Conservation (phyloP, 306 rosid genomes). For the Sophora flavescens region DNA sequence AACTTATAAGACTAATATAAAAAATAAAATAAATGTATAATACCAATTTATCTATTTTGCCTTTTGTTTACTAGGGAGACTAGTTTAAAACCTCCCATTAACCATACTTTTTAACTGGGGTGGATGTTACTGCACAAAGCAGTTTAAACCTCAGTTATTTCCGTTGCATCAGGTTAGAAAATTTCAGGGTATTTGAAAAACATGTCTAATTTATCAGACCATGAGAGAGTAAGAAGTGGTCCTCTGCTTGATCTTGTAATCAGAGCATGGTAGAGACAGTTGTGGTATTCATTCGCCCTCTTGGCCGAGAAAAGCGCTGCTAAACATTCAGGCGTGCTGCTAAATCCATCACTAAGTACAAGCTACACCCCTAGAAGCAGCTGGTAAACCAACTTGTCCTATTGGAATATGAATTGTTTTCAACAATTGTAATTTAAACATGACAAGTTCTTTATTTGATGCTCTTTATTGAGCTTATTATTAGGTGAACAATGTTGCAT, state of each 20-base stretch:
- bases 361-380: slow-evolving; percentile 32
- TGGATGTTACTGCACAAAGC: not conserved
- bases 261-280: slow-evolving; percentile 46
- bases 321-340: slow-evolving; percentile 25
- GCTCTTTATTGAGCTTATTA: slow-evolving; percentile 4
- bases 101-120: not conserved
- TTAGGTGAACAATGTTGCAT: slow-evolving; percentile 19
- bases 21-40: too few species aligned
- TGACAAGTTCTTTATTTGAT: slow-evolving; percentile 5
- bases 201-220: slow-evolving; percentile 11
- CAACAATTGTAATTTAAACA: slow-evolving; percentile 22
- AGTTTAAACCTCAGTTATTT: not conserved
- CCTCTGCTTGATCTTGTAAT: slow-evolving; percentile 28
- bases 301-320: slow-evolving; percentile 53
- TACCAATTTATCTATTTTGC: too few species aligned
- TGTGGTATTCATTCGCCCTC: slow-evolving; percentile 48
- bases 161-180: not conserved
- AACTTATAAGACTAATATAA: too few species aligned
- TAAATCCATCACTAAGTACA: slow-evolving; percentile 54
- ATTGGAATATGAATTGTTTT: not conserved
- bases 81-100: slow-evolving; percentile 6
- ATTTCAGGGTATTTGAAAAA: slow-evolving; percentile 11
- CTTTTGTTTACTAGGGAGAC: too few species aligned
- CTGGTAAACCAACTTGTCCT: slow-evolving; percentile 45
- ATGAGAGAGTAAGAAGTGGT: slow-evolving; percentile 41